Conservation (phyloP, 2,329 filamentous ascomycete genomes). For the Penicillium crustosum region DNA sequence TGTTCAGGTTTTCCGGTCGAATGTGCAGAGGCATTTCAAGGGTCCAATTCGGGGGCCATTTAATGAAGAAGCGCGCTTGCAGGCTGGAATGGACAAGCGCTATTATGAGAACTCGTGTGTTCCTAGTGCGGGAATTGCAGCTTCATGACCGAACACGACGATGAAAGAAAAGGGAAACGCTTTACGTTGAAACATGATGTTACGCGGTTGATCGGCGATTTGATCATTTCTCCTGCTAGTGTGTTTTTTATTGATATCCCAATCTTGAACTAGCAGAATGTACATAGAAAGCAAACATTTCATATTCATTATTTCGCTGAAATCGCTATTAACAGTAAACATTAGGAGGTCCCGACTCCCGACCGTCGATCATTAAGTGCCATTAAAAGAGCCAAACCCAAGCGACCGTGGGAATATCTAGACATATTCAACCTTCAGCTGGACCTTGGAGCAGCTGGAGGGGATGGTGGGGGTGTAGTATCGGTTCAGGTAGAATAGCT, state of each 20-base stretch:
- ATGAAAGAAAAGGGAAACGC: background rate
- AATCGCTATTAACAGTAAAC: constrained; percentile 6
- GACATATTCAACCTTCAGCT: constrained; percentile 29
- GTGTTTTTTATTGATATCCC: constrained; percentile 9
- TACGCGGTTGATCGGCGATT: background rate
- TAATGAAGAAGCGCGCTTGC: constrained; percentile 45
- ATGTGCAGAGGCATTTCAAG: constrained; percentile 46
- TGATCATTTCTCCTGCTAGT: background rate
- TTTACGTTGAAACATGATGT: constrained; percentile 12
- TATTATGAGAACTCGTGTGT: constrained; percentile 41
- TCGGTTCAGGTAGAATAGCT: constrained; percentile 40
- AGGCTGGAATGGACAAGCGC: constrained; percentile 47
- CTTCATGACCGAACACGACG: background rate
- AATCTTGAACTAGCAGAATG: constrained; percentile 6
- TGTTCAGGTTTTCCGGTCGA: constrained; percentile 47
- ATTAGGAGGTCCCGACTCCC: background rate
- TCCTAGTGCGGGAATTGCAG: background rate
- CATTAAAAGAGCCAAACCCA: background rate
- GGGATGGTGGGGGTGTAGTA: constrained; percentile 28
- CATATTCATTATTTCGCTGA: constrained; percentile 4
- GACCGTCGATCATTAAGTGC: background rate
- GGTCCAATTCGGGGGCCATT: constrained; percentile 48
- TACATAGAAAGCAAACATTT: constrained; percentile 7
- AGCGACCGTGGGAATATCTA: constrained; percentile 15
- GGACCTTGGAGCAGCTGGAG: constrained; percentile 36